phyloP scores from a whole-genome alignment of 1,284 basidiomycete genomes.

The Blastosporella zonata region DNA sequence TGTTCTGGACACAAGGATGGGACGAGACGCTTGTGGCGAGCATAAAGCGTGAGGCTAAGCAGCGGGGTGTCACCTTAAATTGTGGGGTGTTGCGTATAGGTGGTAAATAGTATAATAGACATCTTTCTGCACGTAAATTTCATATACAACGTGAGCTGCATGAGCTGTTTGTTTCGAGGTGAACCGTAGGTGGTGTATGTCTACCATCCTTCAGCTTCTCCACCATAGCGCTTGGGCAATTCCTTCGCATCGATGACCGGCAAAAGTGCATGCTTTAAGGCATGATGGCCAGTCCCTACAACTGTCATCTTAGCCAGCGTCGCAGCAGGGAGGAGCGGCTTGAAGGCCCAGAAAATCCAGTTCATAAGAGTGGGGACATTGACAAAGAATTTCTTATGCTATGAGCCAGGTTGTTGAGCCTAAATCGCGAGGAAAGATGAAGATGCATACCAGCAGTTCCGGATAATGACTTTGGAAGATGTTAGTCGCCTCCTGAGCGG shows the following conservation, averaged over 20 bases:
- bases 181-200: neutral
- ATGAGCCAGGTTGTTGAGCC: neutral
- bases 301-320: slow-evolving; percentile 77
- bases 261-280: slow-evolving; percentile 56
- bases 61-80: neutral
- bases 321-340: slow-evolving; percentile 62
- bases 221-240: slow-evolving; percentile 69
- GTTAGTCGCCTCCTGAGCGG: slow-evolving; percentile 64
- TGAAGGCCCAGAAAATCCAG: slow-evolving; percentile 84
- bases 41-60: neutral
- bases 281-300: slow-evolving; percentile 58
- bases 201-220: slow-evolving; percentile 45
- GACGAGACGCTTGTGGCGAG: neutral
- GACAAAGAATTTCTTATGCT: slow-evolving; percentile 76
- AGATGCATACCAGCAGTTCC: slow-evolving; percentile 60
- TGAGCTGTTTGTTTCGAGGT: no score
- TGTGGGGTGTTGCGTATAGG: neutral
- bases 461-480: slow-evolving; percentile 76
- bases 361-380: slow-evolving; percentile 71
- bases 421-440: neutral
- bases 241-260: slow-evolving; percentile 51
- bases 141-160: neutral
- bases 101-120: no score
- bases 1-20: neutral
- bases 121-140: neutral